Evolutionary conservation across 2,329 filamentous ascomycete genomes (phyloP).

Genomic region (Xylaria sp.): DNA sequence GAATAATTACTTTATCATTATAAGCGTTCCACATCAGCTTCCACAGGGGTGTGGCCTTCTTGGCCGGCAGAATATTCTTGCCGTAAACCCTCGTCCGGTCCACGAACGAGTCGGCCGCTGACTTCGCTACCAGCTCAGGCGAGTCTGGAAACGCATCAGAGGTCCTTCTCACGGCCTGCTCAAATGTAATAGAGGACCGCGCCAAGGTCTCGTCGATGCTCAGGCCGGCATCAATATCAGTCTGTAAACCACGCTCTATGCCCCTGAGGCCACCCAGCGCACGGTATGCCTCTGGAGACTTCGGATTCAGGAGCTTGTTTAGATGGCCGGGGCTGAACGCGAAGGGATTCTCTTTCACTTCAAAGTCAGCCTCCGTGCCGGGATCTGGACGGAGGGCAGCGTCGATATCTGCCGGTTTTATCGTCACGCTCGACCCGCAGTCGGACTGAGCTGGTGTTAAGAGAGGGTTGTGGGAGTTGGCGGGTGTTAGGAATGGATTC

Average conservation of each 20-base stretch:
- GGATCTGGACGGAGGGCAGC: constrained; percentile 68
- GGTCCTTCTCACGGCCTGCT: constrained; percentile 33
- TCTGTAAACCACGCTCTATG: constrained; percentile 69
- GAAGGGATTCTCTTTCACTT: constrained; percentile 70
- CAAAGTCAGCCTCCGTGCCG: constrained; percentile 70
- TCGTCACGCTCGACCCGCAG: constrained; percentile 35
- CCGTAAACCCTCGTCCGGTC: constrained; percentile 64
- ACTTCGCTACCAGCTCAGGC: constrained; percentile 13
- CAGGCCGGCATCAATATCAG: constrained; percentile 64
- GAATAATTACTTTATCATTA: constrained; percentile 73
- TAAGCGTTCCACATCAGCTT: constrained; percentile 69
- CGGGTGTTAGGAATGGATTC: constrained; percentile 38
- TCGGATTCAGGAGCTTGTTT: constrained; percentile 75
- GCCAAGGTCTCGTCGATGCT: constrained; percentile 65
- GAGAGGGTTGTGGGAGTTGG: constrained; percentile 34
- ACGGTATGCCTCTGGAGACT: constrained; percentile 70
- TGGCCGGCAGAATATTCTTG: constrained; percentile 61
- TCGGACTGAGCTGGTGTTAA: constrained; percentile 35
- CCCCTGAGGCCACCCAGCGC: constrained; percentile 71
- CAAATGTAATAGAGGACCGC: constrained; percentile 34
- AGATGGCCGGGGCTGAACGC: constrained; percentile 75
- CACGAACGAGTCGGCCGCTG: constrained; percentile 35
- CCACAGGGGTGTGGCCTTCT: constrained; percentile 62
- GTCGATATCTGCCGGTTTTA: constrained; percentile 32
- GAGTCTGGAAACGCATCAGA: constrained; percentile 26